These are phyloP conservation scores for Agapanthus africanus DNA, from an alignment of 106 monocot genomes.

Conservation along the genomic window DNA sequence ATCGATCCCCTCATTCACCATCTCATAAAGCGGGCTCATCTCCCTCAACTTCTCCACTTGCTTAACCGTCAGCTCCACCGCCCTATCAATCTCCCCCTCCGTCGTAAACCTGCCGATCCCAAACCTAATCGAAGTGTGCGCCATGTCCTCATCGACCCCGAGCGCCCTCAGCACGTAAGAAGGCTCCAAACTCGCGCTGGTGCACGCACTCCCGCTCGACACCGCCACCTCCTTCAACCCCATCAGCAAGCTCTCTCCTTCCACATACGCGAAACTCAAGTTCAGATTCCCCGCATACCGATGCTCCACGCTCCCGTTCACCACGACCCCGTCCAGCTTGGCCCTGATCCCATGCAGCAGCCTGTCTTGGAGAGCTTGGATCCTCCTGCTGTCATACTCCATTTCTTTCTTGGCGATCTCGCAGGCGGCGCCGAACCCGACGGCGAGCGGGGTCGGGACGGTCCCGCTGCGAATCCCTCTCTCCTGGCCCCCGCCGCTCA, in stretches of 20 bases:
- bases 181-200: conserved; percentile 89
- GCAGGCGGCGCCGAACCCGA: conserved; percentile 86
- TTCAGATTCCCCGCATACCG: conserved; percentile 83
- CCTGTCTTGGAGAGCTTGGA: conserved; percentile 43
- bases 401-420: conserved; percentile 80
- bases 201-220: conserved; percentile 92
- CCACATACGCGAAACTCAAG: conserved; percentile 79
- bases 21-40: conserved; percentile 94
- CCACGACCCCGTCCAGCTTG: conserved; percentile 60
- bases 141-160: conserved; percentile 96
- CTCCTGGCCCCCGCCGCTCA: conserved; percentile 96
- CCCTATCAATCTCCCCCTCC: conserved; percentile 70
- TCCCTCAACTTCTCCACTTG: conserved; percentile 86
- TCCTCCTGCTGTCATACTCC: conserved; percentile 56
- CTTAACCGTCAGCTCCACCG: conserved; percentile 60
- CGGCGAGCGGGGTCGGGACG: conserved; percentile 72
- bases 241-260: conserved; percentile 93
- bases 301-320: conserved; percentile 79
- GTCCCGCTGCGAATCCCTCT: conserved; percentile 88
- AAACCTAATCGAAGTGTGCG: conserved; percentile 86
- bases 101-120: conserved; percentile 89
- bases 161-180: conserved; percentile 87
- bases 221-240: conserved; percentile 95
- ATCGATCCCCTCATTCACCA: conserved; percentile 94
- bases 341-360: conserved; percentile 53